These are phyloP conservation scores for Uromyces viciae-fabae DNA, from an alignment of 1,284 basidiomycete genomes.

Conservation along the genomic window DNA sequence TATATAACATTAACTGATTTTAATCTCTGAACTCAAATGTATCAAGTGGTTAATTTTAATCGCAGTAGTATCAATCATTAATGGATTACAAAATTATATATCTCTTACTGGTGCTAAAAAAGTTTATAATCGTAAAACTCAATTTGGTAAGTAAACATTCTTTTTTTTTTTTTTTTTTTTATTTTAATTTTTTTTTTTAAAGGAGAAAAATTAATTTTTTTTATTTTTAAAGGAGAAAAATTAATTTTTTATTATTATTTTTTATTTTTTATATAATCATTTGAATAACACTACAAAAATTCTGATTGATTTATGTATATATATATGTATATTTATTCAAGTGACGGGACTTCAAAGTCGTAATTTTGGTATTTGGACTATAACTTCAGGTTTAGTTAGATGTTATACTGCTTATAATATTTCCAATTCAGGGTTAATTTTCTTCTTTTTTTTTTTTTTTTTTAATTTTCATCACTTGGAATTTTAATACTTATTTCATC, in stretches of 20 bases:
- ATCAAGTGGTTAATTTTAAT: neutral
- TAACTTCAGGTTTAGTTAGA: conserved; percentile 74
- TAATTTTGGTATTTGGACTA: conserved; percentile 82
- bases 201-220: neutral
- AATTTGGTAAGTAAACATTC: conserved; percentile 54
- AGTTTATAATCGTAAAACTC: conserved; percentile 67
- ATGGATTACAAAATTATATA: conserved; percentile 74
- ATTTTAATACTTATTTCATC: no score
- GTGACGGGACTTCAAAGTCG: conserved; percentile 79
- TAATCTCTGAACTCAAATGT: neutral
- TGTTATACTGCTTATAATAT: conserved; percentile 83
- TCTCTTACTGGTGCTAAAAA: conserved; percentile 72
- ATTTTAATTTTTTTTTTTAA: neutral
- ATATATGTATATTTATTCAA: conserved; percentile 54
- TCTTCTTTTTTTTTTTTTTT: conserved; percentile 13
- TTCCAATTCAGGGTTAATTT: conserved; percentile 71
- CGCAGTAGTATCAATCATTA: conserved; percentile 68
- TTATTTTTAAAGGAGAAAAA: no score
- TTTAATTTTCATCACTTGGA: no score
- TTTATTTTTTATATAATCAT: no score
- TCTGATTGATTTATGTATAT: neutral
- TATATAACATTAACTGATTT: neutral
- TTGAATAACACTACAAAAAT: conserved; percentile 3
- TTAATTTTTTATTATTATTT: no score
- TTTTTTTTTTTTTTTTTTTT: neutral